These are phyloP conservation scores for Euclidium syriacum DNA, from an alignment of 345 rosid species.

Conservation along the genomic window DNA sequence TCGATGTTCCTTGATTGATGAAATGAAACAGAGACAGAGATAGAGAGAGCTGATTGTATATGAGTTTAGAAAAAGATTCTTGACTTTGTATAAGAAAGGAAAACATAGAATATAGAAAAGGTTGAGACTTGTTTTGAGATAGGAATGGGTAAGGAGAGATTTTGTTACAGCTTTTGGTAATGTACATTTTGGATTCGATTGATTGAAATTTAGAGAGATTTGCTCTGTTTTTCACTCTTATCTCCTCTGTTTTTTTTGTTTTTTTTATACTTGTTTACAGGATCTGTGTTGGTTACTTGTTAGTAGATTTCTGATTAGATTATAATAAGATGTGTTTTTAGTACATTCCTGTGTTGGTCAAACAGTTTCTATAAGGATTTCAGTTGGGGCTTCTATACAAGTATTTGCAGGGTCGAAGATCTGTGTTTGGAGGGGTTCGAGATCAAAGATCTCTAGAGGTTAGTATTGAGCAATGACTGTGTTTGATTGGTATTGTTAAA, in stretches of 20 bases:
- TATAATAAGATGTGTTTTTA: too few relatives aligned
- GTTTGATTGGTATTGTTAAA: conserved; percentile 1
- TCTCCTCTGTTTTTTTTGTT: not conserved
- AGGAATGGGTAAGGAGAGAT: conserved; percentile 1
- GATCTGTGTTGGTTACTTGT: too few relatives aligned
- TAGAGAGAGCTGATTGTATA: conserved; percentile 1
- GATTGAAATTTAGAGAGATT: too few relatives aligned
- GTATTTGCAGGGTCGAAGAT: conserved; percentile 48
- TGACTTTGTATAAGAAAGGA: not conserved
- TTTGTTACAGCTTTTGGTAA: conserved; percentile 1
- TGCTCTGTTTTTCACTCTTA: too few relatives aligned
- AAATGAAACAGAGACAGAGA: conserved; percentile 11
- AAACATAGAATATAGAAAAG: not conserved
- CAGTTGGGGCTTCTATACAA: not conserved
- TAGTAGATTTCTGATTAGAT: too few relatives aligned
- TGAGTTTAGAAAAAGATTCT: not conserved
- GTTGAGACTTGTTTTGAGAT: not conserved
- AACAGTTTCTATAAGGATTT: conserved; percentile 4
- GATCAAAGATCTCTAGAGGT: conserved; percentile 32
- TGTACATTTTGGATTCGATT: not conserved
- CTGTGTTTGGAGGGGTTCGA: conserved; percentile 45
- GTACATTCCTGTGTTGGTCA: not conserved
- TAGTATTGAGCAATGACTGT: conserved; percentile 20
- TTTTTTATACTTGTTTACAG: too few relatives aligned
- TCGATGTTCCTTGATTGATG: too few relatives aligned